phyloP scores from a whole-genome alignment of 306 rosid species.

The Vachellia pachyceras region DNA sequence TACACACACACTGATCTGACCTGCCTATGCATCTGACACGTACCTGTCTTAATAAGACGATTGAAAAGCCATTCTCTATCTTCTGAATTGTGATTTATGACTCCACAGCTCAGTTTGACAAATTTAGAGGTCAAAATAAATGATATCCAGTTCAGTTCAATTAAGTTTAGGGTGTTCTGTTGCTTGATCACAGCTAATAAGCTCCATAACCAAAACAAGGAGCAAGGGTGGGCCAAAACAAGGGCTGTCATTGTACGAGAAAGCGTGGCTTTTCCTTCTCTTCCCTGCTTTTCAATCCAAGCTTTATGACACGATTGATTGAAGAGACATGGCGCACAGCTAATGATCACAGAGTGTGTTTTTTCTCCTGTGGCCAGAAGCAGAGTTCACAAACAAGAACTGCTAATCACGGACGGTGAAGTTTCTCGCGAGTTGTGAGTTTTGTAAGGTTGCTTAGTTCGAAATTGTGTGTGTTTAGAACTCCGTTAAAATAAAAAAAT shows the following conservation, averaged over 20 bases:
- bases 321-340: no score
- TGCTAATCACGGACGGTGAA: no score
- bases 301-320: no score
- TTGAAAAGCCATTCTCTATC: not conserved
- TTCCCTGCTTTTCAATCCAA: not conserved
- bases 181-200: conserved; percentile 4
- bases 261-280: not conserved
- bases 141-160: not conserved
- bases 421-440: no score
- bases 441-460: no score
- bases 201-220: not conserved
- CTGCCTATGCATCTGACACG: conserved; percentile 7
- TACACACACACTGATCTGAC: no score
- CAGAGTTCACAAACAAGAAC: no score
- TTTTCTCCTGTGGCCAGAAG: no score
- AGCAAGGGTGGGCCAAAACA: not conserved
- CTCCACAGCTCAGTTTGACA: not conserved
- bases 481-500: no score
- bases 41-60: not conserved
- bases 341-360: no score
- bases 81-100: not conserved
- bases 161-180: not conserved
- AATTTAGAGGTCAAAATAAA: conserved; percentile 4
- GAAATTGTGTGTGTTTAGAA: no score
- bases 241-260: conserved; percentile 6